Evolutionary conservation across 2,329 filamentous ascomycete genomes (phyloP).

Genomic region (Cercospora sojina): DNA sequence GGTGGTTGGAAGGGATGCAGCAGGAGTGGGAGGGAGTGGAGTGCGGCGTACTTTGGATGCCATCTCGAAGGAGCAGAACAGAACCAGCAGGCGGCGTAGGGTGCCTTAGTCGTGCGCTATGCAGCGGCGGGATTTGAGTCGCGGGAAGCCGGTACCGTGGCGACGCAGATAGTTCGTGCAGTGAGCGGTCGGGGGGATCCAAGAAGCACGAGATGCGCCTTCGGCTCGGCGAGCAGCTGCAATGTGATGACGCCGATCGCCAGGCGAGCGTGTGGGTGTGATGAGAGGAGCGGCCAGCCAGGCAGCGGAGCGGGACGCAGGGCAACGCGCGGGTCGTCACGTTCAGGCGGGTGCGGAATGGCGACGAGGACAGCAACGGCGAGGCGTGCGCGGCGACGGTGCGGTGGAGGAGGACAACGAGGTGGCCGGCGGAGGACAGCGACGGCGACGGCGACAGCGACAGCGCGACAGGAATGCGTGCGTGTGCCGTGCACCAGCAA

Average conservation of each 20-base stretch:
- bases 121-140: slow-evolving; percentile 13
- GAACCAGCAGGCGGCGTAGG: neutral
- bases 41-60: slow-evolving; percentile 37
- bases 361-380: neutral
- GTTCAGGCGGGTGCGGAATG: neutral
- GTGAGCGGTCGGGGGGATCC: neutral
- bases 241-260: slow-evolving; percentile 3
- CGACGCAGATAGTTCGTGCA: slow-evolving; percentile 1
- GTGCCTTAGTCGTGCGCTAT: slow-evolving; percentile 9
- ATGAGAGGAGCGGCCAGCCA: neutral
- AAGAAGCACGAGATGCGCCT: neutral
- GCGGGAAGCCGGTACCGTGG: slow-evolving; percentile 13
- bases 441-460: neutral
- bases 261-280: neutral
- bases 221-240: slow-evolving; percentile 3
- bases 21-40: neutral
- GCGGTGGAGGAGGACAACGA: neutral
- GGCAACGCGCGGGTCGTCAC: neutral
- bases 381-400: neutral
- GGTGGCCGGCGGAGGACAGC: neutral
- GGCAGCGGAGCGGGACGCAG: neutral
- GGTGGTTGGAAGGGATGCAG: neutral
- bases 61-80: slow-evolving; percentile 29
- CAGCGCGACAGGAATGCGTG: neutral
- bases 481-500: neutral